These are phyloP conservation scores for Closterium sp. DNA, from an alignment of 139 green algal species.

Conservation along the genomic window DNA sequence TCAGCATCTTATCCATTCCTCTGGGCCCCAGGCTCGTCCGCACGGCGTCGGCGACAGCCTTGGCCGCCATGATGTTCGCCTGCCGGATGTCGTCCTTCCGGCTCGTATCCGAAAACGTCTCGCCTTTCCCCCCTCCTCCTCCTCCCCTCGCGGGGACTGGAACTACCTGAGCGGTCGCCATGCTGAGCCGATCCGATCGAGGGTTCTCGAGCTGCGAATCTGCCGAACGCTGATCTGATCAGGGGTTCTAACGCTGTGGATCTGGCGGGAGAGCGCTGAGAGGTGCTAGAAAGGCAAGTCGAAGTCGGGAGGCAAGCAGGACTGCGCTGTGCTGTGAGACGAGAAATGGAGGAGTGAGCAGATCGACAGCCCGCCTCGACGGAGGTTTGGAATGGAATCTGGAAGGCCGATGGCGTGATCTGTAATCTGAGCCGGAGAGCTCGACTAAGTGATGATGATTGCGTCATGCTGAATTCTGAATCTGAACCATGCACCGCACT, in stretches of 20 bases:
- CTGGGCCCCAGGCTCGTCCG: conserved; percentile 89
- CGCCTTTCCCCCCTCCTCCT: background rate
- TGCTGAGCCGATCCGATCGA: background rate
- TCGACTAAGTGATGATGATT: too few relatives aligned
- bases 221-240: background rate
- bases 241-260: background rate
- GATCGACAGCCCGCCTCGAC: too few relatives aligned
- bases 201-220: background rate
- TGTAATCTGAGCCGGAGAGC: too few relatives aligned
- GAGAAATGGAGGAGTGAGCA: too few relatives aligned
- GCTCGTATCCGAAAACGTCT: conserved; percentile 33
- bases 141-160: background rate
- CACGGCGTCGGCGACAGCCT: conserved; percentile 94
- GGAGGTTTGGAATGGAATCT: too few relatives aligned
- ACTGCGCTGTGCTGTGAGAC: background rate
- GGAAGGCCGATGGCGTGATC: too few relatives aligned
- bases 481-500: too few relatives aligned
- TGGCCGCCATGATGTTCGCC: conserved; percentile 96
- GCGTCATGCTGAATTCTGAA: too few relatives aligned
- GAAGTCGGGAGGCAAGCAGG: background rate
- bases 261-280: background rate
- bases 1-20: conserved; percentile 99
- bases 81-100: conserved; percentile 81
- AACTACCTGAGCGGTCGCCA: background rate
- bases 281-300: background rate